These are phyloP conservation scores for Melampsora abietis-canadensis DNA, from an alignment of 1,284 basidiomycete species.

Conservation along the genomic window DNA sequence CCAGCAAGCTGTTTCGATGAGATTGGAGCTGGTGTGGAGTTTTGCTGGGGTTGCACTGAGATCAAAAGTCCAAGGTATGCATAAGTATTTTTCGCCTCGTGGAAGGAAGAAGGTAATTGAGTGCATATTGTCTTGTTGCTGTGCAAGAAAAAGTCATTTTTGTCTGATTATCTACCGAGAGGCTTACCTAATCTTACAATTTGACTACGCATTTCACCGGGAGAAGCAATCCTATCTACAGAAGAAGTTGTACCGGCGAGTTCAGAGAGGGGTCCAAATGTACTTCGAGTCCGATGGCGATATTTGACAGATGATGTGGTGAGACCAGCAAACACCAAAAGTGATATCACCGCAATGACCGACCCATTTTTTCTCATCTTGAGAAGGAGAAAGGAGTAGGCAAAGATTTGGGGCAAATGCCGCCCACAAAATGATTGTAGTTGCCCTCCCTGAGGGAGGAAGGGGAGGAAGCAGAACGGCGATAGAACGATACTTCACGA, in stretches of 20 bases:
- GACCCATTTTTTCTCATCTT: neutral
- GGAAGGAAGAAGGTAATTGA: too few relatives aligned
- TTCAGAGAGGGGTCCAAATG: slow-evolving; percentile 26
- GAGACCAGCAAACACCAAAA: neutral
- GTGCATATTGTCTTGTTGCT: too few relatives aligned
- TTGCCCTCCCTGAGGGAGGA: too few relatives aligned
- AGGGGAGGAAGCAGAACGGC: neutral
- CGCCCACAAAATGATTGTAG: too few relatives aligned
- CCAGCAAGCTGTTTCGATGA: neutral
- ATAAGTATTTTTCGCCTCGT: neutral
- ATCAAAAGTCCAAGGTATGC: neutral
- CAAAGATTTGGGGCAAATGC: too few relatives aligned
- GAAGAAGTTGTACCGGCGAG: slow-evolving; percentile 21
- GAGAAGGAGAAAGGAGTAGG: too few relatives aligned
- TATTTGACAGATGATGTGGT: neutral
- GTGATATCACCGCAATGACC: neutral
- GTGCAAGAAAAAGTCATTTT: too few relatives aligned
- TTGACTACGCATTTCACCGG: neutral
- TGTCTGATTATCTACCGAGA: too few relatives aligned
- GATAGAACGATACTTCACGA: neutral
- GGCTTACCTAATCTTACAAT: slow-evolving; percentile 7
- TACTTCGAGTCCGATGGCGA: neutral
- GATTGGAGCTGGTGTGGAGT: neutral
- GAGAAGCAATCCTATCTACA: slow-evolving; percentile 25
- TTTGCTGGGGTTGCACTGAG: neutral